These are phyloP conservation scores for Heliamphora pulchella DNA, from an alignment of 179 eudicot genomes.

Conservation along the genomic window DNA sequence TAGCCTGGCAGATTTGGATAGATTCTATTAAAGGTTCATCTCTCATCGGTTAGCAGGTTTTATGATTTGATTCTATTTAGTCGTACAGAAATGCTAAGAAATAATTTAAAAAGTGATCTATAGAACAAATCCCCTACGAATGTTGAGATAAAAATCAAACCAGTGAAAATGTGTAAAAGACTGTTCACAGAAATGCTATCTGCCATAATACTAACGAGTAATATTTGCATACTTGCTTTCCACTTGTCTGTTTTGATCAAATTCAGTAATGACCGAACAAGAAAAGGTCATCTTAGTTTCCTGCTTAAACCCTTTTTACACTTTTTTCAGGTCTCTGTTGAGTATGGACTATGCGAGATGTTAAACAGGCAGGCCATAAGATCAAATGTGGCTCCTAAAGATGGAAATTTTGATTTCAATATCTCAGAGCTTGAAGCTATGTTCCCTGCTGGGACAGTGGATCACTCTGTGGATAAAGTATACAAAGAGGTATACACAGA, in stretches of 20 bases:
- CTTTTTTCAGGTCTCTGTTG: slow-evolving; percentile 54
- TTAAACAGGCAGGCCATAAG: slow-evolving; percentile 59
- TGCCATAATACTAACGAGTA: neutral
- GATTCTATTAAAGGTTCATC: neutral
- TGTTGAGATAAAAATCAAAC: neutral
- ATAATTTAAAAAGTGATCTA: neutral
- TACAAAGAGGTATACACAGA: slow-evolving; percentile 46
- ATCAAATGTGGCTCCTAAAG: slow-evolving; percentile 52
- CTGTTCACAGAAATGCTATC: neutral
- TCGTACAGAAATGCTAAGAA: neutral
- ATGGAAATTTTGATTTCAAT: slow-evolving; percentile 56
- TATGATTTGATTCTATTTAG: neutral
- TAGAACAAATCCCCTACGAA: neutral
- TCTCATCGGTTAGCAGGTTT: neutral
- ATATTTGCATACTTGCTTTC: neutral
- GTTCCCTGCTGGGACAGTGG: slow-evolving; percentile 71
- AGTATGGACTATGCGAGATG: slow-evolving; percentile 85
- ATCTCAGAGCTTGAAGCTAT: slow-evolving; percentile 58
- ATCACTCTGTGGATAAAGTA: slow-evolving; percentile 41
- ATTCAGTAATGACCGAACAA: neutral
- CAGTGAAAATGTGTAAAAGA: neutral
- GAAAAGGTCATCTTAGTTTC: neutral
- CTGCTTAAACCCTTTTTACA: neutral
- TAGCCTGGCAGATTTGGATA: neutral
- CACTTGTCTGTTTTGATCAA: neutral